Base-by-base conservation (phyloP, 257 asterid species). In the Penstemon newberryi region DNA sequence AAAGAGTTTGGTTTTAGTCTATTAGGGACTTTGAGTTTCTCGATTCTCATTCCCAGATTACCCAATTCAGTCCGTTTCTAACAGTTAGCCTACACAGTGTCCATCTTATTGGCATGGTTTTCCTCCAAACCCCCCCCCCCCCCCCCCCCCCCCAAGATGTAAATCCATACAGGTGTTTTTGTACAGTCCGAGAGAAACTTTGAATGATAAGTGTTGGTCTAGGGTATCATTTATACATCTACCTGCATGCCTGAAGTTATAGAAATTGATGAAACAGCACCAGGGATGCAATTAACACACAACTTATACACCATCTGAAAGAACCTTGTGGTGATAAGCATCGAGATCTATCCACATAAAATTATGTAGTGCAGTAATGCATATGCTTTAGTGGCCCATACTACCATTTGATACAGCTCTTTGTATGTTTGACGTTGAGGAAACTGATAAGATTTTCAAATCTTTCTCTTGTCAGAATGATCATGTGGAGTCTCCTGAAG, bases 401-500 rank as follows among this genome's bases (percentile, higher is more conserved):
- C 18, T 15, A 15, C 18, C 18, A 15, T 15, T 15, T 15, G 18
- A 15, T 15, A 15, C 18, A 15, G 18, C 18, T 15, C 39, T 61
- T 67, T 54, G 43, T 52, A 37, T 65, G 70, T 25, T 72, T 72
- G 44, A 68, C 60, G 19, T 19, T 38, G 36, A 42, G 36, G 7
- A 40, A 42, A 67, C 39, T 61, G 19, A 64, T 70, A 46, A 42
- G 53, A 25, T 37, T 47, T 64, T 62, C 55, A 45, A 46, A 18
- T 36, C 12, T 73, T 67, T 73, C 57, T 58, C 49, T 76, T 73
- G 56, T 60, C 80, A 92, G 98, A 81, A 86, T 75, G 85, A 92
- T 70, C 87, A 75, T 11, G 79, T 85, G 67, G 98, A 92, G 82
- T 81, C 82, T 71, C 82, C 82, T 38, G 80, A 75, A 73, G 87